Evolutionary conservation across 1,139 yeast species (phyloP).

Genomic region (Geotrichum bryndzae): DNA sequence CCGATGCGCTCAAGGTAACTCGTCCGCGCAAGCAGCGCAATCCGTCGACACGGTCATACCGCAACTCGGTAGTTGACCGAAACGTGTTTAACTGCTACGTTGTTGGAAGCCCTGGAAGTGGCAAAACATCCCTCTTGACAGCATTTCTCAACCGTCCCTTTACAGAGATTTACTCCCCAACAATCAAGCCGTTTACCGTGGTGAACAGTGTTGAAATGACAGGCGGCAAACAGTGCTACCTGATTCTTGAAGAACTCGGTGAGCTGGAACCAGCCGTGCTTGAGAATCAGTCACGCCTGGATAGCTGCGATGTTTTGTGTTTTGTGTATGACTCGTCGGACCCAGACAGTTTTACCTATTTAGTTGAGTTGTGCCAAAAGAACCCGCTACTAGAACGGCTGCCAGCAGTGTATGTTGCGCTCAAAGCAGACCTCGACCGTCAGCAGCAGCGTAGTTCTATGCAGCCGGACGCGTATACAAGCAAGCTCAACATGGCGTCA

Average conservation of each 20-base stretch:
- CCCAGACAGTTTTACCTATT: conserved; percentile 85
- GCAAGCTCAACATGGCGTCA: conserved; percentile 60
- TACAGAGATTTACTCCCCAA: conserved; percentile 70
- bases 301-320: conserved; percentile 87
- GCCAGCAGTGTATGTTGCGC: conserved; percentile 83
- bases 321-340: conserved; percentile 89
- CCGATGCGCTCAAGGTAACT: conserved; percentile 72
- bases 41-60: conserved; percentile 50
- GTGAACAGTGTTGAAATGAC: conserved; percentile 91
- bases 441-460: conserved; percentile 83
- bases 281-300: conserved; percentile 62
- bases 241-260: conserved; percentile 84
- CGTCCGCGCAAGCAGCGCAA: conserved; percentile 59
- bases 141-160: conserved; percentile 73
- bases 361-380: conserved; percentile 58
- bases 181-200: conserved; percentile 71
- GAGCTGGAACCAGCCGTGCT: conserved; percentile 78
- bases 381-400: conserved; percentile 58
- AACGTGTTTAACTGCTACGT: conserved; percentile 88
- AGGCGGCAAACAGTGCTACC: conserved; percentile 92
- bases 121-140: conserved; percentile 73
- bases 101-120: conserved; percentile 78
- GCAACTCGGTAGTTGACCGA: conserved; percentile 67
- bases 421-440: conserved; percentile 90
- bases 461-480: conserved; percentile 84